Conservation (phyloP, 768 basidiomycete species). For the Rhodotorula babjevae region DNA sequence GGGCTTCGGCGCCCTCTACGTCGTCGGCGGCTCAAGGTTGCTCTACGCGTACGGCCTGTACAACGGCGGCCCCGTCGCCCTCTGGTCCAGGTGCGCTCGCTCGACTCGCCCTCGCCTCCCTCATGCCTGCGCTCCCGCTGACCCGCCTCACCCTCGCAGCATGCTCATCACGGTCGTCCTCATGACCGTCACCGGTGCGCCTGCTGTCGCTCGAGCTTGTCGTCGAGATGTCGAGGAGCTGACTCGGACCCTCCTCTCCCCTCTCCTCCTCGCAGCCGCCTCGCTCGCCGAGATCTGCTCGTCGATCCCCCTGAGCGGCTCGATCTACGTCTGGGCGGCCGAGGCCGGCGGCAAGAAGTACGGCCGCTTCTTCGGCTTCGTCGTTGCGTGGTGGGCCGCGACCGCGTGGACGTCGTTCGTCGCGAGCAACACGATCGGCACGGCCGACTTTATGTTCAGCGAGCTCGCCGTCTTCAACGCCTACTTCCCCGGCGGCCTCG, state of each 20-base stretch:
- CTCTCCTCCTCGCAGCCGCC: constrained; percentile 51
- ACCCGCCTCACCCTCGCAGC: background rate
- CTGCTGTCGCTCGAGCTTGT: background rate
- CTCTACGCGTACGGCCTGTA: constrained; percentile 73
- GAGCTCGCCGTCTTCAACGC: constrained; percentile 73
- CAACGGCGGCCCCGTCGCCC: constrained; percentile 77
- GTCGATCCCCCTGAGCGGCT: constrained; percentile 61
- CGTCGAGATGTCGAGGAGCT: background rate
- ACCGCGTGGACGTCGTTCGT: constrained; percentile 96
- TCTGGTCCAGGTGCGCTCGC: constrained; percentile 68
- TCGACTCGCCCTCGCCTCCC: background rate
- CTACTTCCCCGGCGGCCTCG: constrained; percentile 74
- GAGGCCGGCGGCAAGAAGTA: constrained; percentile 85
- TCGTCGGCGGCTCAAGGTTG: constrained; percentile 69
- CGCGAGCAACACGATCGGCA: constrained; percentile 81
- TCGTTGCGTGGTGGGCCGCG: constrained; percentile 88
- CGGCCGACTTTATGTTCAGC: constrained; percentile 84
- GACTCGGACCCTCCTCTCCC: background rate
- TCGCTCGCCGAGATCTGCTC: constrained; percentile 88
- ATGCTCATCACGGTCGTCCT: constrained; percentile 75
- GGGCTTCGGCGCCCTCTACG: constrained; percentile 82
- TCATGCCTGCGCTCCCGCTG: background rate
- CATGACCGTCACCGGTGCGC: constrained; percentile 65
- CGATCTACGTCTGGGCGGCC: constrained; percentile 92
- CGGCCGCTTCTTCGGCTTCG: constrained; percentile 77